phyloP scores from a whole-genome alignment of 441 rosid genomes.

The Populus hybrid region DNA sequence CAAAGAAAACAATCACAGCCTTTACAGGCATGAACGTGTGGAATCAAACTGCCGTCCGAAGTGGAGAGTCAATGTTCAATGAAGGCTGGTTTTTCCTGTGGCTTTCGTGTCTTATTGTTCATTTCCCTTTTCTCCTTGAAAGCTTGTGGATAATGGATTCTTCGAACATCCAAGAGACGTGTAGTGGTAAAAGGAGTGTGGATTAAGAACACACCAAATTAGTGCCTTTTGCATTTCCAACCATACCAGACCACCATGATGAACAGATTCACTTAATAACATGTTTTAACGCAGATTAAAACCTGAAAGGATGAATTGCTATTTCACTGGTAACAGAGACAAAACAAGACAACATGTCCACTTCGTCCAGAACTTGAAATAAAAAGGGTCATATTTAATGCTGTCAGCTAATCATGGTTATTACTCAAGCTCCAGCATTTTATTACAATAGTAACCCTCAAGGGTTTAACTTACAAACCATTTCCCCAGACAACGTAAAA shows the following conservation, averaged over 20 bases:
- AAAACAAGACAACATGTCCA: neutral
- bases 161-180: neutral
- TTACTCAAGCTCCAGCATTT: neutral
- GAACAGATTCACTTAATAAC: neutral
- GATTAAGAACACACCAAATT: neutral
- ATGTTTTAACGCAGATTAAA: neutral
- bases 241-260: neutral
- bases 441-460: neutral
- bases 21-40: neutral
- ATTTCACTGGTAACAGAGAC: neutral
- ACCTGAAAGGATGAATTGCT: neutral
- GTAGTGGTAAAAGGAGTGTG: neutral
- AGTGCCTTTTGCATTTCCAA: neutral
- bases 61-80: neutral
- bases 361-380: neutral
- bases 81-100: neutral
- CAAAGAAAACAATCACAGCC: neutral
- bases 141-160: neutral
- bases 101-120: neutral
- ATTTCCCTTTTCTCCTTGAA: neutral
- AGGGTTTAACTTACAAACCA: neutral
- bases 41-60: conserved; percentile 8
- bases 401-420: neutral
- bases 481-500: neutral
- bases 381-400: neutral